phyloP scores from a whole-genome alignment of 1,284 basidiomycete genomes.

The Malassezia cuniculi region DNA sequence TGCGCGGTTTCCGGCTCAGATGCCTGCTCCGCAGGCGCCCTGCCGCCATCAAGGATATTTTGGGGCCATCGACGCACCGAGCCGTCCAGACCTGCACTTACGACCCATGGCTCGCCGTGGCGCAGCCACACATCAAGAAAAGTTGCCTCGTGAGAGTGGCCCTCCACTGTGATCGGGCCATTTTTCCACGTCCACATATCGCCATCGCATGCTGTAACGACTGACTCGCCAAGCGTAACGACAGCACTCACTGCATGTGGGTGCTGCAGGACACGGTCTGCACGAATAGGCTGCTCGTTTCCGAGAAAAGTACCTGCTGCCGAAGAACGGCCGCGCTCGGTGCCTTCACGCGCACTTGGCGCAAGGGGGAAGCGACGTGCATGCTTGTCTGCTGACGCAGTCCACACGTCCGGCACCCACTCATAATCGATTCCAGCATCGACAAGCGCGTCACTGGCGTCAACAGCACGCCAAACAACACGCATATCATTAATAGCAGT shows the following conservation, averaged over 20 bases:
- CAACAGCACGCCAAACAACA: slow-evolving; percentile 3
- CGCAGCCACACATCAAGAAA: slow-evolving; percentile 15
- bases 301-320: slow-evolving; percentile 3
- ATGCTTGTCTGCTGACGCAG: slow-evolving; percentile 4
- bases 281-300: background rate
- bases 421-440: background rate
- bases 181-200: slow-evolving; percentile 2
- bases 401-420: slow-evolving; percentile 6
- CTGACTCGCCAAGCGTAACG: background rate
- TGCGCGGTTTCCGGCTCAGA: background rate
- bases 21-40: background rate
- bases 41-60: background rate
- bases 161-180: slow-evolving; percentile 13
- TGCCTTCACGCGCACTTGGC: background rate
- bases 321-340: slow-evolving; percentile 3
- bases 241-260: background rate
- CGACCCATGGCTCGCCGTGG: slow-evolving; percentile 14
- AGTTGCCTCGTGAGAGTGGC: slow-evolving; percentile 32
- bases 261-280: slow-evolving; percentile 1
- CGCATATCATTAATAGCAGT: slow-evolving; percentile 4
- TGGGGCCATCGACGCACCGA: slow-evolving; percentile 21
- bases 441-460: background rate
- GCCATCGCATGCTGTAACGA: slow-evolving; percentile 5
- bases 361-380: slow-evolving; percentile 12
- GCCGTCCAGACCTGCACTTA: slow-evolving; percentile 24